Conservation (phyloP, 2,329 filamentous ascomycete species). For the Camillea tinctor region DNA sequence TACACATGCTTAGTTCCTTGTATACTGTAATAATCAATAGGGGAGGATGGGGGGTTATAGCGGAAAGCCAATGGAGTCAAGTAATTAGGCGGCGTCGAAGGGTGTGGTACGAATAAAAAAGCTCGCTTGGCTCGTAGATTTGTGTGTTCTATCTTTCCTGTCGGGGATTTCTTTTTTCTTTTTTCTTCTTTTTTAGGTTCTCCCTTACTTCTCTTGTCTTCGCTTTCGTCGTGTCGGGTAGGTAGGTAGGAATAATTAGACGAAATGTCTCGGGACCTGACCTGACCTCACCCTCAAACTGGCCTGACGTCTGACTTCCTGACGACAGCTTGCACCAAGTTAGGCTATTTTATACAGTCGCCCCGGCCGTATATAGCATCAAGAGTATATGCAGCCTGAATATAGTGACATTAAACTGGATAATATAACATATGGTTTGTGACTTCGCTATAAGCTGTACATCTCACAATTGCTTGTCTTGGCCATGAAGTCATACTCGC, state of each 20-base stretch:
- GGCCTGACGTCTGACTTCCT: conserved; percentile 4
- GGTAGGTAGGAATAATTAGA: conserved; percentile 21
- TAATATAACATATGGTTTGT: not conserved
- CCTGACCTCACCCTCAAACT: conserved; percentile 21
- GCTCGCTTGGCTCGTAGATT: conserved; percentile 10
- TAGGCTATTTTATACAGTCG: not conserved
- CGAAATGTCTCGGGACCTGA: conserved; percentile 30
- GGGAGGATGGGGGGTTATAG: conserved; percentile 4
- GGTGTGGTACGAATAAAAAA: conserved; percentile 2
- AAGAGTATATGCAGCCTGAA: not conserved
- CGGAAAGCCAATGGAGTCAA: not conserved
- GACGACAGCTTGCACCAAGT: not conserved
- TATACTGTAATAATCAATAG: not conserved
- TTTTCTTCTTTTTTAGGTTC: not conserved
- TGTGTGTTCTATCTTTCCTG: not conserved
- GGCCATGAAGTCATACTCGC: not conserved
- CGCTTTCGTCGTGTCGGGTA: conserved; percentile 13
- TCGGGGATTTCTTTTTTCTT: not conserved
- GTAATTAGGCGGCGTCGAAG: not conserved
- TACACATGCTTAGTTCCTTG: not conserved
- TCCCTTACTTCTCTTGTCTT: not conserved
- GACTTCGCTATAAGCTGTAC: not conserved
- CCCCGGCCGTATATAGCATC: not conserved
- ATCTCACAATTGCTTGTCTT: not conserved
- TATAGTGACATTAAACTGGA: not conserved